Conservation (phyloP, 2,329 filamentous ascomycete species). For the Fonsecaea pugnacius region DNA sequence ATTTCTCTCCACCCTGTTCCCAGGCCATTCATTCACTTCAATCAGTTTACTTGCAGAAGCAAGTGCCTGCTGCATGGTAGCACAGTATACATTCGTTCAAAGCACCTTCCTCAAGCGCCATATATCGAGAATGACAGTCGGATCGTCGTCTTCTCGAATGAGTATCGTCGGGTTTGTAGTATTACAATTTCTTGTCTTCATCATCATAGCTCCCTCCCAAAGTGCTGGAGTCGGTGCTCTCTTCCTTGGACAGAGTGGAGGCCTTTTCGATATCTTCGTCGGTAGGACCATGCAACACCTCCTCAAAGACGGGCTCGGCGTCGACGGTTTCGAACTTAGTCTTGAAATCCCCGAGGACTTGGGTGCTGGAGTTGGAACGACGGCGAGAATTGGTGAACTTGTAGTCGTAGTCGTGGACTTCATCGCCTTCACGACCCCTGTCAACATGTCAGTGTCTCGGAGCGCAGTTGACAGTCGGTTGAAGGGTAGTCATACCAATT, state of each 20-base stretch:
- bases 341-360: constrained; percentile 79
- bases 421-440: constrained; percentile 83
- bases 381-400: constrained; percentile 84
- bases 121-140: constrained; percentile 26
- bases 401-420: constrained; percentile 82
- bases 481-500: constrained; percentile 73
- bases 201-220: constrained; percentile 61
- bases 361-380: constrained; percentile 85
- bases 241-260: constrained; percentile 53
- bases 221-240: constrained; percentile 60
- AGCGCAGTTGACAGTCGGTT: constrained; percentile 9
- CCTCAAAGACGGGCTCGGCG: constrained; percentile 88
- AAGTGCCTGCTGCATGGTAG: constrained; percentile 21
- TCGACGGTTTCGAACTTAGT: constrained; percentile 96
- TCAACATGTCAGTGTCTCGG: constrained; percentile 14
- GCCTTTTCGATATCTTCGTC: constrained; percentile 59
- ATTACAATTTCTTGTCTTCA: constrained; percentile 54
- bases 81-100: constrained; percentile 30
- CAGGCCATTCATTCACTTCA: constrained; percentile 10
- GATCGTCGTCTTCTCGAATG: constrained; percentile 20
- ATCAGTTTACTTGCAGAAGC: constrained; percentile 10
- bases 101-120: constrained; percentile 33
- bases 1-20: constrained; percentile 15
- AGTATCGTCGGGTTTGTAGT: constrained; percentile 20
- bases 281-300: constrained; percentile 73